phyloP scores from a whole-genome alignment of 2,329 filamentous ascomycete species.

The Botryotinia globosa region DNA sequence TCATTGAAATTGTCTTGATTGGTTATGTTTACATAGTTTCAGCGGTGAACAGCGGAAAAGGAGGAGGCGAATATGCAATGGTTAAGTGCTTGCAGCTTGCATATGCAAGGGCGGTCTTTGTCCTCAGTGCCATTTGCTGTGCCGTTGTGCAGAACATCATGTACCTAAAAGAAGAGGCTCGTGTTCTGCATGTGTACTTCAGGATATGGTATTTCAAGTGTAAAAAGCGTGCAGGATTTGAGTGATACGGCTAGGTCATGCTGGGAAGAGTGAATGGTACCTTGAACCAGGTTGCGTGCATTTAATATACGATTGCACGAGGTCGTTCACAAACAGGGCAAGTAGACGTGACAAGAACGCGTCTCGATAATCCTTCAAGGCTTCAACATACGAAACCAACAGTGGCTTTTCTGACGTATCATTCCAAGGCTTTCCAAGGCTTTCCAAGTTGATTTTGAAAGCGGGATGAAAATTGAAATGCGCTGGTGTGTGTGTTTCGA shows the following conservation, averaged over 20 bases:
- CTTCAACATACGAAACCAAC: slow-evolving; percentile 5
- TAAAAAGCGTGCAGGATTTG: not conserved
- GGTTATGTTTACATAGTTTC: slow-evolving; percentile 1
- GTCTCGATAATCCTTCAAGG: slow-evolving; percentile 8
- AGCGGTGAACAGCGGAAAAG: slow-evolving; percentile 14
- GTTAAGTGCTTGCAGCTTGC: slow-evolving; percentile 18
- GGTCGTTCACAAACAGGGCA: not conserved
- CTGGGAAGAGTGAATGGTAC: not conserved
- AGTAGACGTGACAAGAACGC: slow-evolving; percentile 11
- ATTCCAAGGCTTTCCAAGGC: too few relatives aligned
- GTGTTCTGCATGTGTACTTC: slow-evolving; percentile 6
- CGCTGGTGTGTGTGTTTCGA: slow-evolving; percentile 16
- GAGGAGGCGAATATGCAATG: slow-evolving; percentile 21
- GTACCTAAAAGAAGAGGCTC: slow-evolving; percentile 11
- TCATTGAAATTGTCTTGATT: slow-evolving; percentile 10
- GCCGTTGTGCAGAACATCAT: slow-evolving; percentile 12
- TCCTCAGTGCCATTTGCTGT: slow-evolving; percentile 1
- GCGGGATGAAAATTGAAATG: slow-evolving; percentile 3
- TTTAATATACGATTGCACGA: slow-evolving; percentile 7
- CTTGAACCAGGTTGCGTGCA: not conserved
- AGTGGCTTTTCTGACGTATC: slow-evolving; percentile 15
- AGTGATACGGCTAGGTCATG: not conserved
- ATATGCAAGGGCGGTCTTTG: slow-evolving; percentile 17
- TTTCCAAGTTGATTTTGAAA: not conserved
- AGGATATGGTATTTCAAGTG: not conserved